Evolutionary conservation across 2,329 filamentous ascomycete species (phyloP), one percentile per base, ranked within the genome.

Genomic region (Phyllosticta citriasiana): DNA sequence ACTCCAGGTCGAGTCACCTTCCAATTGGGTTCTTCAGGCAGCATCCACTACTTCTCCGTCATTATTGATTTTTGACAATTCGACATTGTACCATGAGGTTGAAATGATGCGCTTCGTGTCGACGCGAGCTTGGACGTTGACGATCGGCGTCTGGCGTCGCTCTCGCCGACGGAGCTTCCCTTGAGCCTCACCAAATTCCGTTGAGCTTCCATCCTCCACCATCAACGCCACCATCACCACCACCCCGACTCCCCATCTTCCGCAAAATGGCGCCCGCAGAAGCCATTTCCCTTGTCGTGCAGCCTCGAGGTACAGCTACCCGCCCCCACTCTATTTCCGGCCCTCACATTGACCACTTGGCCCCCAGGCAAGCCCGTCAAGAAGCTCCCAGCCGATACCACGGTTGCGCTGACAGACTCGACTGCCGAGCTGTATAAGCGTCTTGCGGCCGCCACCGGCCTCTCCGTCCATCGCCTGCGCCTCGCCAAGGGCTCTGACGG

Each of bases 401-500:
- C 75, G 59, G 74, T 86, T 62, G 72, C 77, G 60, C 71, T 79
- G 58, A 75, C 80, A 67, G 80, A 79, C 60, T 77, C 79, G 35
- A 76, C 78, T 24, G 74, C 79, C 57, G 79, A 85, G 63, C 77
- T 88, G 59, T 86, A 87, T 72, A 72, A 76, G 58, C 75, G 78
- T 59, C 76, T 88, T 57, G 81, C 84, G 30, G 73, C 76, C 59
- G 75, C 78, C 60, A 79, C 84, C 35, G 77, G 78, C 12, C 79
- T 80, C 67, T 82, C 82, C 4, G 73, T 83, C 52, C 80, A 87
- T 68, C 82, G 84, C 26, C 71, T 88, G 63, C 79, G 84, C 62
- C 78, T 88, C 65, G 88, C 85, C 53, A 87, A 86, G 69, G 83
- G 80, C 63, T 83, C 80, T 65, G 84, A 87, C 76, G 82, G 84